Base-by-base conservation (phyloP, 306 rosid species). In the Herpetospermum pedunculosum region DNA sequence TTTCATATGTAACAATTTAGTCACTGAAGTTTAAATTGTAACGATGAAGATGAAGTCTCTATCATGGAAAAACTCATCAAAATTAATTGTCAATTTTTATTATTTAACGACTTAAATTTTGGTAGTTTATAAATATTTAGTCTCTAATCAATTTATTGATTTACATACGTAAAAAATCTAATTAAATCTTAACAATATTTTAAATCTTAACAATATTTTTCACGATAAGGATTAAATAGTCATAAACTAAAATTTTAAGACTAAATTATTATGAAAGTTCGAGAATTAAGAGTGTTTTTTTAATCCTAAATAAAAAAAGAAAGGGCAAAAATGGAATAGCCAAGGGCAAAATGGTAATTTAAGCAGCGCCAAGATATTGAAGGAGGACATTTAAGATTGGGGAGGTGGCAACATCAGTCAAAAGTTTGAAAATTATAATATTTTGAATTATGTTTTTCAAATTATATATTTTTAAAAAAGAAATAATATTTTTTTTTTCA, bases 391-490 rank as follows among this genome's bases (percentile, higher is more conserved):
- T 62, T 34, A 16, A 60, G 69, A 60, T 35, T n/a, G 70, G 30
- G 6, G 41, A 87, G 76, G 91, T 84, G 92, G 88, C 90, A 82
- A 34, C 70, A 64, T 80, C 79, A 57, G 94, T 89, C 97, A 92
- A 92, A 89, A 82, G 79, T 71, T 81, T 57, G 80, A 84, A 78
- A 80, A 65, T 52, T 77, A 72, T 72, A 38, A 44, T 74, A 26
- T 30, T 15, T 28, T 67, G 5, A 67, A 67, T 64, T 64, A 64
- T 32, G 15, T 64, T 37, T n/a, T 38, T 19, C 29, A 63, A 35
- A 63, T 32, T 26, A 55, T 13, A 26, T 29, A 55, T 52, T 52
- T 29, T n/a, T n/a, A n/a, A 11, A 26, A 21, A 19, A 19, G 18
- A 19, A 52, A 52, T 2, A 58, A 28, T 34, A 6, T 2, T 60